Evolutionary conservation across 2,329 filamentous ascomycete species (phyloP).

Genomic region (Xylaria sp.): DNA sequence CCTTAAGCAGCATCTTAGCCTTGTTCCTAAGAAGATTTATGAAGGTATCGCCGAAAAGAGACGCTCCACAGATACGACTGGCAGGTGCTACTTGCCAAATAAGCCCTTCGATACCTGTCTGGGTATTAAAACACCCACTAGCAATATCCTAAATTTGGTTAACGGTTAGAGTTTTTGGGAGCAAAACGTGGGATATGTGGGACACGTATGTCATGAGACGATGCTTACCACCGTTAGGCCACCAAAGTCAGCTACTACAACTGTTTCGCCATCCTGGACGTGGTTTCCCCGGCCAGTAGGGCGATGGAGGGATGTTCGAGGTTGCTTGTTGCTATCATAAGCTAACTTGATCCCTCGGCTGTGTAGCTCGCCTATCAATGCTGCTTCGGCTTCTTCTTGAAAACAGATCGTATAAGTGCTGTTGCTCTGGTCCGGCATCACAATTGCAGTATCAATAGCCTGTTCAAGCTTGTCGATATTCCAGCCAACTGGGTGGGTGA

Average conservation of each 20-base stretch:
- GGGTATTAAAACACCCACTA: neutral
- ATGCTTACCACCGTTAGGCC: slow-evolving; percentile 3
- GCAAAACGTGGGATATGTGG: neutral
- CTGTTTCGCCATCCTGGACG: neutral
- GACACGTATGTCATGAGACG: neutral
- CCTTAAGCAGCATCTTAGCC: neutral
- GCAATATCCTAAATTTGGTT: slow-evolving; percentile 3
- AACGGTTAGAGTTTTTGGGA: neutral
- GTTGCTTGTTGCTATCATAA: neutral
- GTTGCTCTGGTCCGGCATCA: slow-evolving; percentile 4
- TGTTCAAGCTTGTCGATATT: neutral
- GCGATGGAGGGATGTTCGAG: neutral
- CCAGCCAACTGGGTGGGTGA: slow-evolving; percentile 7
- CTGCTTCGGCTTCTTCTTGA: slow-evolving; percentile 3
- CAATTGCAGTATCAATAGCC: slow-evolving; percentile 4
- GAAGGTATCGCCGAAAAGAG: neutral
- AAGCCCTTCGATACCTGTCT: neutral
- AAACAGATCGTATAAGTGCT: neutral
- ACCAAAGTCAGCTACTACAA: slow-evolving; percentile 2
- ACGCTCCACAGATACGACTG: neutral
- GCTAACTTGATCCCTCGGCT: neutral
- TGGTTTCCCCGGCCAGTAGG: neutral
- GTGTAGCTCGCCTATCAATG: neutral
- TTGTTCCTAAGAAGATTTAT: neutral
- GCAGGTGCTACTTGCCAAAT: neutral